Percentiles rank a stretch among this genome's conserved stretches.
Conservation (phyloP, 169 alveolate species). For the Plasmodium ovale region DNA sequence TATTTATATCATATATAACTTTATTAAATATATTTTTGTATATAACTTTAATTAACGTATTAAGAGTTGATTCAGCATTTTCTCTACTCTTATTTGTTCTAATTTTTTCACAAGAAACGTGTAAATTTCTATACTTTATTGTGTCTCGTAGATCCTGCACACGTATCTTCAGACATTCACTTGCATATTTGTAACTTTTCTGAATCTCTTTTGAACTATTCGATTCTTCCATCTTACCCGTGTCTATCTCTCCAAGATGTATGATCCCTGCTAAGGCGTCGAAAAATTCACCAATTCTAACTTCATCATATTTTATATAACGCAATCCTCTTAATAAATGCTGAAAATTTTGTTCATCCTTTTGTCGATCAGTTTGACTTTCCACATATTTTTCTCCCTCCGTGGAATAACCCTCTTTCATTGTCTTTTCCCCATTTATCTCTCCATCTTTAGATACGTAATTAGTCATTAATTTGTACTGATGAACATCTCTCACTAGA, state of each 20-base stretch:
- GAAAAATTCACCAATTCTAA: slow-evolving; percentile 18
- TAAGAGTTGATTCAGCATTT: slow-evolving; percentile 17
- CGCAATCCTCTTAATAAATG: slow-evolving; percentile 30
- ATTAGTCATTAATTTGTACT: slow-evolving; percentile 22
- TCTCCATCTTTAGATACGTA: neutral
- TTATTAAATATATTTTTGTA: slow-evolving; percentile 39
- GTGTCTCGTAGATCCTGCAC: neutral
- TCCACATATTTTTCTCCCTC: neutral
- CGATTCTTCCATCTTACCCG: neutral
- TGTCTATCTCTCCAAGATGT: slow-evolving; percentile 53
- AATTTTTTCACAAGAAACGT: slow-evolving; percentile 36
- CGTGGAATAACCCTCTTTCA: neutral
- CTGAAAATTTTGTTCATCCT: slow-evolving; percentile 44
- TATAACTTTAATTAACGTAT: slow-evolving; percentile 62
- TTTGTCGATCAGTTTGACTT: neutral
- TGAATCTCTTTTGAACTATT: neutral
- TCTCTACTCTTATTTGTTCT: slow-evolving; percentile 29
- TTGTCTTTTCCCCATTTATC: no score
- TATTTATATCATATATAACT: slow-evolving; percentile 57
- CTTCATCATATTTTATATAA: slow-evolving; percentile 57
- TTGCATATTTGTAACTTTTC: slow-evolving; percentile 10
- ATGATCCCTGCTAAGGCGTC: slow-evolving; percentile 57
- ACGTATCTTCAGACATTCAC: slow-evolving; percentile 10
- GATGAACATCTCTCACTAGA: slow-evolving; percentile 24
- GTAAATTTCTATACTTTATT: slow-evolving; percentile 26